These are phyloP conservation scores for Wolfiporia cocos DNA, from an alignment of 1,284 basidiomycete genomes.

Conservation along the genomic window DNA sequence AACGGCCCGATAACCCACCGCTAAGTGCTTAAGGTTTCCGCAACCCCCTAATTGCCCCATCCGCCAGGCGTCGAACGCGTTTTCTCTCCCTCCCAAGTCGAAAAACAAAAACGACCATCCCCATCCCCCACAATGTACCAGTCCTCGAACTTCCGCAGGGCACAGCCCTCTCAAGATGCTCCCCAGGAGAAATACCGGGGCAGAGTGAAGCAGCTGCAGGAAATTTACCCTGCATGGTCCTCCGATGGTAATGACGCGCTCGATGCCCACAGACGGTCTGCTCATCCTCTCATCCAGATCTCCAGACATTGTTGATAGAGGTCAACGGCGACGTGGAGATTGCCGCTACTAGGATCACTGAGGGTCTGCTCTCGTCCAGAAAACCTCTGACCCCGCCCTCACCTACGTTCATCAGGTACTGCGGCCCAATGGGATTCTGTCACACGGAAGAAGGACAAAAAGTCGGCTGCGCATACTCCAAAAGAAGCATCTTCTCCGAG, in stretches of 20 bases:
- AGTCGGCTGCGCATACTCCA: constrained; percentile 32
- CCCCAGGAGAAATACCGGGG: constrained; percentile 37
- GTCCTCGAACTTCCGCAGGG: constrained; percentile 27
- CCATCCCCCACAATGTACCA: constrained; percentile 28
- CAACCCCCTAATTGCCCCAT: no score
- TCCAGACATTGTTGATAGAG: constrained; percentile 70
- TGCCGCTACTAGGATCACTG: constrained; percentile 73
- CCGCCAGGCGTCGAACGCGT: constrained; percentile 3
- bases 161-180: constrained; percentile 21
- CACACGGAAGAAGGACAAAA: constrained; percentile 86
- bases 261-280: constrained; percentile 15
- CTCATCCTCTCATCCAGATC: constrained; percentile 41
- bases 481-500: constrained; percentile 42
- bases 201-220: constrained; percentile 61
- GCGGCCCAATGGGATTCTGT: constrained; percentile 85
- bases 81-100: constrained; percentile 10
- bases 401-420: constrained; percentile 43
- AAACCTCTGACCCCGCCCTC: constrained; percentile 7
- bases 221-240: constrained; percentile 75
- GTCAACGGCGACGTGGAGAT: constrained; percentile 69
- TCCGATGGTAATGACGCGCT: constrained; percentile 52
- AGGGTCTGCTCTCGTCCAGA: constrained; percentile 46
- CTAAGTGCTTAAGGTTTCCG: no score
- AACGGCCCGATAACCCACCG: no score
- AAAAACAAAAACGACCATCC: constrained; percentile 16